Conservation (phyloP, 306 rosid species). For the Ziziphus jujuba region DNA sequence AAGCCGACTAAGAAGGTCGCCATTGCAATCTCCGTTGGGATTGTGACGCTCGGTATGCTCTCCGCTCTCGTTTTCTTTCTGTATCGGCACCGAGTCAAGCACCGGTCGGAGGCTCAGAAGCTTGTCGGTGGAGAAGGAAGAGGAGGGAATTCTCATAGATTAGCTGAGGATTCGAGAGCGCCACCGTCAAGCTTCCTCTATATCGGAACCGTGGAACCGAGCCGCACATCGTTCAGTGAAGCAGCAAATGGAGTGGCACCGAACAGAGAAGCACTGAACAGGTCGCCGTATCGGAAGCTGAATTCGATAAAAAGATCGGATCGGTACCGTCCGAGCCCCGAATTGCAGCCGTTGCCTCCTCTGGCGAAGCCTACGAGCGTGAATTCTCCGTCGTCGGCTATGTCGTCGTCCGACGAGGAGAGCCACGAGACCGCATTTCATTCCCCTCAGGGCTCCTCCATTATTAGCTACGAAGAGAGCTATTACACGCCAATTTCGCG, state of each 20-base stretch:
- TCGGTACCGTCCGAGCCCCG: conserved; percentile 91
- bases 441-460: conserved; percentile 71
- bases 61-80: conserved; percentile 84
- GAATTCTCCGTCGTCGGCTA: conserved; percentile 50
- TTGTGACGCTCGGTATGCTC: conserved; percentile 91
- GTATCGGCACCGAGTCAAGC: conserved; percentile 76
- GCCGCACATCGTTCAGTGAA: conserved; percentile 27
- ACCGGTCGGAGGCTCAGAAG: conserved; percentile 58
- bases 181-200: conserved; percentile 76
- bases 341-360: conserved; percentile 91
- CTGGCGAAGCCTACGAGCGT: conserved; percentile 41
- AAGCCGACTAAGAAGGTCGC: conserved; percentile 74
- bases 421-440: conserved; percentile 67
- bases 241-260: conserved; percentile 17
- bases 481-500: conserved; percentile 73
- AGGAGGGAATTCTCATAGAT: conserved; percentile 31
- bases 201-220: conserved; percentile 87
- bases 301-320: conserved; percentile 75
- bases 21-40: conserved; percentile 81
- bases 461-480: conserved; percentile 54
- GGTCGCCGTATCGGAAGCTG: conserved; percentile 73
- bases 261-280: conserved; percentile 30
- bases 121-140: conserved; percentile 42
- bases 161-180: conserved; percentile 39
- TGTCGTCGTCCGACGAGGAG: conserved; percentile 45